Evolutionary conservation across 2,329 filamentous ascomycete species (phyloP), one percentile per base, ranked within the genome.

Genomic region (Ascochyta fabae): DNA sequence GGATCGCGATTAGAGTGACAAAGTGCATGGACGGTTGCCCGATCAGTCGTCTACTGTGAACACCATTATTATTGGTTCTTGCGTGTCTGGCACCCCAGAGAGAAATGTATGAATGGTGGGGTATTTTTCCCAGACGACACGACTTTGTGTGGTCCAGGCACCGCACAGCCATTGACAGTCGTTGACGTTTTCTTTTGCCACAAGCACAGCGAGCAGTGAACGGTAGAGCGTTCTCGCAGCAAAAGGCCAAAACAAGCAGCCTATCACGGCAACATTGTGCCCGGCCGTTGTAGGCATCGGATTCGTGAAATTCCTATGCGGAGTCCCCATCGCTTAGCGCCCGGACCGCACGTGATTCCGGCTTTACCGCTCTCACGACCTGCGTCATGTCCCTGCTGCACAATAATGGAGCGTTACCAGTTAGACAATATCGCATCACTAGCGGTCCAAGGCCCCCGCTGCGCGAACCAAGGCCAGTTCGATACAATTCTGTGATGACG

Each of bases 331-430:
- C 38, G 47, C 34, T 48, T 56, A 56, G 53, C 53, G 53, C 47
- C 53, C 53, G 42, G 38, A 22, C 12, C 19, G 47, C 53, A 56
- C 53, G 47, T 56, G 53, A 56, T 42, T 12, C 36, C 47, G 53
- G 43, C 33, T 51, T 48, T 56, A 42, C 53, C 53, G 47, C 36
- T 27, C 27, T 47, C 22, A 34, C 43, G 26, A 51, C 42, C 42
- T 56, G 53, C 53, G 53, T 56, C 53, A 56, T 56, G 43, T 47
- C 47, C 47, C 19, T 47, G 43, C 36, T 51, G 53, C 53, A 51
- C 33, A 43, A 51, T 33, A 43, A 51, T 33, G 42, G 33, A 51
- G 53, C 53, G 33, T 51, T 56, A 51, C 47, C 26, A 51, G 42
- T 51, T 56, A 56, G 53, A 51, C 47, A 46, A 33, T 55, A 19